A percentile compares a stretch with the other conserved stretches of the same genome.
These are phyloP conservation scores for Yamadazyma spencermartinsiae DNA, from an alignment of 1,139 yeast species.

Conservation along the genomic window DNA sequence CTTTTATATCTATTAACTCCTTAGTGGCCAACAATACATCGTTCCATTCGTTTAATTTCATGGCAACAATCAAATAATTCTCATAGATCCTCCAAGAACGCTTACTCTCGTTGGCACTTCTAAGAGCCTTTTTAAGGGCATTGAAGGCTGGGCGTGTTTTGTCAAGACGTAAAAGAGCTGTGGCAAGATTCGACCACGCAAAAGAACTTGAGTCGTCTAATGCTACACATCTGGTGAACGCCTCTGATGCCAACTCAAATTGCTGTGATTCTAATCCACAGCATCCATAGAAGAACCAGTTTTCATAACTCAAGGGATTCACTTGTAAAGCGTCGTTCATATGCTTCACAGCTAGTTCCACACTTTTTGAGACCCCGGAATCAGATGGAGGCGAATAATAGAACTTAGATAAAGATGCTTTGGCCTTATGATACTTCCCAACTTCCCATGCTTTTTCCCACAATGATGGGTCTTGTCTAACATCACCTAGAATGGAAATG, in stretches of 20 bases:
- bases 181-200: constrained; percentile 94
- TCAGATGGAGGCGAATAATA: constrained; percentile 65
- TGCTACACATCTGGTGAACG: constrained; percentile 88
- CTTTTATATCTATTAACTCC: constrained; percentile 53
- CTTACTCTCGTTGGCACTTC: constrained; percentile 62
- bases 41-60: constrained; percentile 79
- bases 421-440: constrained; percentile 82
- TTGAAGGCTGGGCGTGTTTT: constrained; percentile 77
- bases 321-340: constrained; percentile 72
- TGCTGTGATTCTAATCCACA: constrained; percentile 76
- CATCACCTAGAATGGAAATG: constrained; percentile 81
- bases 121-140: constrained; percentile 77
- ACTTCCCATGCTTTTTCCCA: constrained; percentile 91
- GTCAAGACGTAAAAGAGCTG: constrained; percentile 66
- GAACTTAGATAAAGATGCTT: constrained; percentile 75
- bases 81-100: constrained; percentile 91
- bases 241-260: constrained; percentile 83
- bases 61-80: constrained; percentile 80
- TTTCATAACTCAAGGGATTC: constrained; percentile 76
- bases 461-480: constrained; percentile 68
- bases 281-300: constrained; percentile 94
- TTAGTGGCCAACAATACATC: constrained; percentile 77
- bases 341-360: constrained; percentile 60
- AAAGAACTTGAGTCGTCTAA: constrained; percentile 79
- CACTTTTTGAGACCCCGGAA: constrained; percentile 53